Evolutionary conservation across 2,329 filamentous ascomycete genomes (phyloP).

Genomic region (Penicillium capsulatum): DNA sequence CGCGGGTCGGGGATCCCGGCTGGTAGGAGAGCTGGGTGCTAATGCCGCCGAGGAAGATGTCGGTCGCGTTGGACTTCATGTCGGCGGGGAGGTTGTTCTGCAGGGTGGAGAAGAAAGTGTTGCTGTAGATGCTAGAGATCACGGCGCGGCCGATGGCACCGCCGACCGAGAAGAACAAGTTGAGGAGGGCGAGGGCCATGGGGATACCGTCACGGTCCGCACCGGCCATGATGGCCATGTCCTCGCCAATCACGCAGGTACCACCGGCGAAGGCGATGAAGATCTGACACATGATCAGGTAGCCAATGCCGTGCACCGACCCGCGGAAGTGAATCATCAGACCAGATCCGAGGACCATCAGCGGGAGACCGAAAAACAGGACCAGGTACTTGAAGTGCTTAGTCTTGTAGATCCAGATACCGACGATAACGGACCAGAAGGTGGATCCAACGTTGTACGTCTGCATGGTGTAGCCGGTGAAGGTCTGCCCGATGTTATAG

Average conservation of each 20-base stretch:
- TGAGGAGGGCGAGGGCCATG: constrained; percentile 38
- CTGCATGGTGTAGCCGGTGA: constrained; percentile 47
- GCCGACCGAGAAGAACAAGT: constrained; percentile 34
- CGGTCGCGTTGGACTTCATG: constrained; percentile 17
- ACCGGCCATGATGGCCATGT: constrained; percentile 57
- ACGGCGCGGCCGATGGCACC: constrained; percentile 34
- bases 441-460: constrained; percentile 54
- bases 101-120: constrained; percentile 51
- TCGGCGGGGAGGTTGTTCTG: constrained; percentile 42
- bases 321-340: constrained; percentile 56
- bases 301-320: constrained; percentile 46
- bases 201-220: constrained; percentile 54
- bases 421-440: constrained; percentile 49
- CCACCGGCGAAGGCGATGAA: constrained; percentile 54
- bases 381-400: constrained; percentile 52
- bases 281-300: constrained; percentile 54
- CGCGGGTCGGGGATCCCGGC: constrained; percentile 26
- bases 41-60: constrained; percentile 29
- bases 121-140: constrained; percentile 52
- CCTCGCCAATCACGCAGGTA: constrained; percentile 52
- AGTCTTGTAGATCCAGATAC: constrained; percentile 47
- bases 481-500: constrained; percentile 41
- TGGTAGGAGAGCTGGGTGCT: constrained; percentile 28
- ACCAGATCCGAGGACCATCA: constrained; percentile 51
- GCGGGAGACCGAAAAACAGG: constrained; percentile 50